Evolutionary conservation across 305 asterid genomes (phyloP), one percentile per base, ranked within the genome.

Genomic region (Withania somnifera): DNA sequence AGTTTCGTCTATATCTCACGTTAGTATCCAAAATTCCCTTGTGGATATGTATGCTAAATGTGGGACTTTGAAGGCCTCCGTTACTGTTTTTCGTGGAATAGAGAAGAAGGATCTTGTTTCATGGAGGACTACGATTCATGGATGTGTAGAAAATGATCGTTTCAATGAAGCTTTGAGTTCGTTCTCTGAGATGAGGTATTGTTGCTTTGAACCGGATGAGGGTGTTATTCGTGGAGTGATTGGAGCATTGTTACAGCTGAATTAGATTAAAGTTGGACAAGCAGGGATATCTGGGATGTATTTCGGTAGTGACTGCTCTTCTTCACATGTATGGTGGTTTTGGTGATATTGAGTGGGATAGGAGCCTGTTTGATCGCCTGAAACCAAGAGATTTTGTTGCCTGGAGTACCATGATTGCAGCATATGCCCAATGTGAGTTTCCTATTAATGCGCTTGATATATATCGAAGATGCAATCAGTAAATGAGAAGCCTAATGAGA

Each of bases 381-480:
- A 71, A 81, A 13, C 71, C 84, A 82, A 94, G 92, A 88, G 95
- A 94, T 92, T 78, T 89, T 45, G 84, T 94, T 88, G 93, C 95
- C 75, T 93, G 97, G 95, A 92, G 92, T 76, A 92, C 90, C 5
- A 92, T 94, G 95, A 89, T 92, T 80, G 80, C 93, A 45, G 92
- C 87, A 53, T 91, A 90, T 83, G 87, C 90, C 77, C 91, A 90
- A 86, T 86, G 89, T 77, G 84, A 81, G 36, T 88, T 84, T 47
- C 91, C 93, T 78, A 24, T 52, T 63, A 69, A 85, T 77, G 94
- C 91, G n/a, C 88, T 90, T 80, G 87, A 86, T 75, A 54, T 89
- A 63, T 88, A 88, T 56, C 84, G 83, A 85, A 82, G 85, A 93
- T 93, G 97, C 95, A 86, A 84, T 60, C 86, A 82, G 81, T 88